Evolutionary conservation across 805 yeast genomes (phyloP), one percentile per base, ranked within the genome.

Genomic region (Wickerhamomyces canadensis): DNA sequence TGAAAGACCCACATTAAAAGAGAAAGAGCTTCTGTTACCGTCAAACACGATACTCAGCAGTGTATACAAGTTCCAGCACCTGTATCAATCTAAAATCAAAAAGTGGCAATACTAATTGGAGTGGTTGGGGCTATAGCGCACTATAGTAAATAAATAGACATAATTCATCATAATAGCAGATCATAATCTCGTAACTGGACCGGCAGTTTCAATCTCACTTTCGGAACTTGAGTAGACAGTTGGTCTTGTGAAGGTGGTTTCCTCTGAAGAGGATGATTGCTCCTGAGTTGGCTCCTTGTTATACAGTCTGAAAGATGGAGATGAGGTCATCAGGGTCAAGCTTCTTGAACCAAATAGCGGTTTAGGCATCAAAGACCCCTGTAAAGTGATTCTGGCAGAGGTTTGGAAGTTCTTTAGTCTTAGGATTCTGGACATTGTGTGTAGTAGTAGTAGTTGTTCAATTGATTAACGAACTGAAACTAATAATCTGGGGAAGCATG

Each of bases 201-300:
- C 55, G 19, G 55, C 58, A 27, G 58, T 54, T 38, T 54, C 59
- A 34, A 54, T 55, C 43, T 54, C 58, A 21, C 53, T 58, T 23
- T 53, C 59, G 22, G 57, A 21, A 21, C 10, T 21, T 7, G 23
- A 51, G 40, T 50, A 54, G 35, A 54, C 46, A 12, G 55, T 52
- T 39, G 57, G 59, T 31, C 50, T 41, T 33, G 41, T 42, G 18
- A 30, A 37, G 16, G 41, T 39, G 29, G 24, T 36, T 41, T 49
- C 46, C 6, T 37, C 14, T 7, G 47, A 31, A 18, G 35, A 18
- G 12, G 41, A 33, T 13, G 47, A 35, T 13, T 42, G 16, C 10
- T 36, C 35, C 12, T 33, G 15, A 16, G 21, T 31, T 40, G 47
- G 44, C 25, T 50, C 55, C 28, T 50, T 45, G 45, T 54, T 52